Conservation (phyloP, 1,284 basidiomycete genomes). For the Microbotryum saponariae region DNA sequence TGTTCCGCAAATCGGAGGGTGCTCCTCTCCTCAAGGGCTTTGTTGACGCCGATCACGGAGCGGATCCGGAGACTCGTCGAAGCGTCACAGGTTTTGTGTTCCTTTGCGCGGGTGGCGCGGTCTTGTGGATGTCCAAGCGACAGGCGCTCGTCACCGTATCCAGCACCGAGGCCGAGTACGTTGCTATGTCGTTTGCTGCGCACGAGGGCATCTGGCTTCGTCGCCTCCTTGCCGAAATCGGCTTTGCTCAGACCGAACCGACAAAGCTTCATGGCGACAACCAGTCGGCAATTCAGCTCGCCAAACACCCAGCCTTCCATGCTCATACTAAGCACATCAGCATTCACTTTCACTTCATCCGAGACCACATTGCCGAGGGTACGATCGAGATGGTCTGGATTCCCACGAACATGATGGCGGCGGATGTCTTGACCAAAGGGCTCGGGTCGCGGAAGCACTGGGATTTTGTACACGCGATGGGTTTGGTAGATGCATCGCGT, state of each 20-base stretch:
- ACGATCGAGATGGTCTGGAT: conserved; percentile 25
- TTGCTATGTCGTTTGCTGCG: conserved; percentile 47
- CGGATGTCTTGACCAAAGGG: conserved; percentile 35
- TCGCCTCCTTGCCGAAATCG: conserved; percentile 34
- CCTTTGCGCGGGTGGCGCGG: conserved; percentile 35
- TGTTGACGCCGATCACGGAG: conserved; percentile 46
- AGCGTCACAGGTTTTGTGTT: conserved; percentile 45
- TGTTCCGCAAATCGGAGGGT: conserved; percentile 13
- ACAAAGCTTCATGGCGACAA: conserved; percentile 36
- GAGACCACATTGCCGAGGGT: conserved; percentile 25
- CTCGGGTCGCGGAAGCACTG: no score
- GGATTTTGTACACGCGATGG: no score
- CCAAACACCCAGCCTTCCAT: conserved; percentile 32
- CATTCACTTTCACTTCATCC: conserved; percentile 35
- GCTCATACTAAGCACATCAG: conserved; percentile 38
- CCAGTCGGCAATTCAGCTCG: conserved; percentile 32
- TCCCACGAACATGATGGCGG: conserved; percentile 20
- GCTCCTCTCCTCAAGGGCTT: conserved; percentile 39
- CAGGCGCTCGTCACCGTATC: conserved; percentile 43
- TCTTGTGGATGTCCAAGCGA: conserved; percentile 45
- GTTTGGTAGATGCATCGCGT: no score
- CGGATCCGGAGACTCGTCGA: conserved; percentile 36
- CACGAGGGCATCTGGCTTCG: conserved; percentile 44
- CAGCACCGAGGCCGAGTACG: conserved; percentile 46
- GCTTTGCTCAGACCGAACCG: conserved; percentile 13